Base-by-base conservation (phyloP, 352 stramenopile genomes). In the Phytopythium montanum region DNA sequence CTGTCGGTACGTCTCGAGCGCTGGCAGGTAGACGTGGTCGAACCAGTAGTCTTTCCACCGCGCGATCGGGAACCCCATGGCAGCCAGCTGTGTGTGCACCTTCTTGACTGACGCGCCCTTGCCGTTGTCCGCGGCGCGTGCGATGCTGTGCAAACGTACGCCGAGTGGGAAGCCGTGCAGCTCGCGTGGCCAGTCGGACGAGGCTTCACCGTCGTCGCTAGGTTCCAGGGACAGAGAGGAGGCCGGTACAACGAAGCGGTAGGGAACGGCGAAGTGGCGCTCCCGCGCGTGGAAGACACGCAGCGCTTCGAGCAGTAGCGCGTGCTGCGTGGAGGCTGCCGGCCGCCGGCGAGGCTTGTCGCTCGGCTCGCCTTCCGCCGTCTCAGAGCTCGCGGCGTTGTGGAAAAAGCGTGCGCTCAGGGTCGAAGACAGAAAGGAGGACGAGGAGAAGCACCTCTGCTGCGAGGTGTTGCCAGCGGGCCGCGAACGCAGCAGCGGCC, bases 1-100 rank as follows among this genome's bases (percentile, higher is more conserved):
- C 39, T 78, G 44, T 16, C 87, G 75, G 69, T 96, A 98, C 19
- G 64, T 79, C 49, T 80, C 55, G 14, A 98, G 69, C 0, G 91
- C 95, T 31, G 87, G 79, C 9, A 92, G 48, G 54, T 81, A 66
- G 5, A 90, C 80, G 18, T 74, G 65, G 52, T 74, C 62, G 54
- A 94, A 86, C 42, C 75, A 62, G 68, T 90, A 92, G n/a, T 86
- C 68, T 3, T 70, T 60, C 81, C 81, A 94, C 18, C 65, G 55
- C 16, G 64, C 26, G 57, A 87, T 45, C 1, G 85, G 85, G 60
- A 94, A 92, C 12, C 75, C 81, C 48, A 91, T 69, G 38, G 74
- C 62, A 0, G 63, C 54, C 34, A 89, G 57, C 61, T 85, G 67
- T 50, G 72, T 60, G 4, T 46, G 44, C 21, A 62, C 61, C 21